These are phyloP conservation scores for Oryza rufipogon DNA, from an alignment of 176 grass and related monocot species.

Conservation along the genomic window DNA sequence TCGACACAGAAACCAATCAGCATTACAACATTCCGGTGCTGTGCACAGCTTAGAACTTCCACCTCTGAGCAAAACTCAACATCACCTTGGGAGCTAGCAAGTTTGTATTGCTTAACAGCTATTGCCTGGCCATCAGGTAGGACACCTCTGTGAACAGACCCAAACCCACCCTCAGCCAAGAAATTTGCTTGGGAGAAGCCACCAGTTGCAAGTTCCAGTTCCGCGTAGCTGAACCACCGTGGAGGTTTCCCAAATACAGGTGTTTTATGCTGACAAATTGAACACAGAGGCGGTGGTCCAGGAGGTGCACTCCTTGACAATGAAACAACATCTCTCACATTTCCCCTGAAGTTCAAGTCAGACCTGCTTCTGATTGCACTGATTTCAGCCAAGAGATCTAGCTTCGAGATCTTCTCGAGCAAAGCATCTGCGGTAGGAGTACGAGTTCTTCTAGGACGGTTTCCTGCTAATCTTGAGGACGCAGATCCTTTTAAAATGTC, in stretches of 20 bases:
- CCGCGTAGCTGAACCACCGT: conserved; percentile 84
- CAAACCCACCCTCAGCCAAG: conserved; percentile 90
- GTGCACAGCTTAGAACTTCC: conserved; percentile 93
- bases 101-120: conserved; percentile 91
- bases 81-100: conserved; percentile 91
- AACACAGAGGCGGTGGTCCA: conserved; percentile 88
- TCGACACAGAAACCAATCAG: conserved; percentile 96
- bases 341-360: conserved; percentile 80
- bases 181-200: conserved; percentile 89
- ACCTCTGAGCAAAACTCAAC: conserved; percentile 95
- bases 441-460: conserved; percentile 48
- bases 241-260: conserved; percentile 91
- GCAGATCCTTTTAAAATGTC: conserved; percentile 45
- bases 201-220: conserved; percentile 76
- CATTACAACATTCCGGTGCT: conserved; percentile 98
- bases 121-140: conserved; percentile 87
- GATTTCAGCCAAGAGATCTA: conserved; percentile 64
- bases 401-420: conserved; percentile 70
- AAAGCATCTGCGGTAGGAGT: conserved; percentile 64
- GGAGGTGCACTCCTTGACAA: conserved; percentile 68
- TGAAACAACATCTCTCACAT: conserved; percentile 75
- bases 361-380: conserved; percentile 68
- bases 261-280: conserved; percentile 92
- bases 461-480: conserved; percentile 28
- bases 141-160: conserved; percentile 86